A percentile compares a stretch with the other conserved stretches of the same genome.
Conservation (phyloP, 2,329 filamentous ascomycete genomes). For the Aspergillus quadrilineatus region DNA sequence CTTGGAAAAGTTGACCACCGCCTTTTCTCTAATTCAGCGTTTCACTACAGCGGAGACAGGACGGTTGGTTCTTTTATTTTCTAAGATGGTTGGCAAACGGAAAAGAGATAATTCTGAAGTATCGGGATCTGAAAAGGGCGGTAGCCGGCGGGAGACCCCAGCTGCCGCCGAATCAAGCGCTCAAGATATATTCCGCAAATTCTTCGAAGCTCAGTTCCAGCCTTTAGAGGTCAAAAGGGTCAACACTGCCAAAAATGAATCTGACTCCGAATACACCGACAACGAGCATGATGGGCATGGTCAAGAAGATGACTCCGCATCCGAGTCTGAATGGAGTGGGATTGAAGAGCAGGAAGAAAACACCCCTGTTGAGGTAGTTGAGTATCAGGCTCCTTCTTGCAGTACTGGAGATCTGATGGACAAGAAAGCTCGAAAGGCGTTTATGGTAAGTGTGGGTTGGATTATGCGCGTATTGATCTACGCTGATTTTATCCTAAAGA, state of each 20-base stretch:
- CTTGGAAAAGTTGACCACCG: neutral
- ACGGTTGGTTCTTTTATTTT: constrained; percentile 10
- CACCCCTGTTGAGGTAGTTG: constrained; percentile 58
- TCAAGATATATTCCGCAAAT: constrained; percentile 73
- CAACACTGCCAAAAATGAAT: constrained; percentile 13
- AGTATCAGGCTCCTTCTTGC: constrained; percentile 54
- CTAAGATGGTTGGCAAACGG: constrained; percentile 47
- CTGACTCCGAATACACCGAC: neutral
- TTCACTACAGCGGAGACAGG: neutral
- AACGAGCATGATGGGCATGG: constrained; percentile 25
- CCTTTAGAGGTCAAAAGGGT: constrained; percentile 55
- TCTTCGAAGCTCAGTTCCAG: constrained; percentile 86
- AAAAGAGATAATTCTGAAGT: constrained; percentile 45
- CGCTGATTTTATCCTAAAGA: constrained; percentile 23
- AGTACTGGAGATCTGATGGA: constrained; percentile 52
- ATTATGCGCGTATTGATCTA: neutral
- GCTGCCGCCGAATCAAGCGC: constrained; percentile 51
- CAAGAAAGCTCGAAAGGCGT: constrained; percentile 72
- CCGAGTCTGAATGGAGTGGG: constrained; percentile 62
- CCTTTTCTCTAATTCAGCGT: neutral
- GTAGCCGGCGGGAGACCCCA: constrained; percentile 24
- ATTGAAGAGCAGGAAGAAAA: constrained; percentile 53
- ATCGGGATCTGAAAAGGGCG: constrained; percentile 24
- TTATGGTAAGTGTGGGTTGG: constrained; percentile 61
- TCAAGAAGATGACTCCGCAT: constrained; percentile 13